phyloP scores from a whole-genome alignment of 2,329 filamentous ascomycete species.

The Verruconis gallopava region DNA sequence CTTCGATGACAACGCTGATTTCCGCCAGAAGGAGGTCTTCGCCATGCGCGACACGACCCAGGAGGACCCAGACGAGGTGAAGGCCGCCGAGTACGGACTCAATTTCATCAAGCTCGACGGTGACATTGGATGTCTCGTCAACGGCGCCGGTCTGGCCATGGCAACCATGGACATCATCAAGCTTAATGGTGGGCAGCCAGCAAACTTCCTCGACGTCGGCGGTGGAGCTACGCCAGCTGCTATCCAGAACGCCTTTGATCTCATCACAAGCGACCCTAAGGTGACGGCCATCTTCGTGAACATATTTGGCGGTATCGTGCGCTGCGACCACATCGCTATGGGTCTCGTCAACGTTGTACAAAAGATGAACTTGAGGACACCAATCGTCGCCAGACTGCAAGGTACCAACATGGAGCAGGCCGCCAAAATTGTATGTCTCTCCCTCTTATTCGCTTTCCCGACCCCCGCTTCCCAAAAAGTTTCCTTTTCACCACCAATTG shows the following conservation, averaged over 20 bases:
- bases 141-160: conserved; percentile 98
- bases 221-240: conserved; percentile 93
- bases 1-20: conserved; percentile 98
- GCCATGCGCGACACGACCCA: conserved; percentile 85
- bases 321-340: conserved; percentile 93
- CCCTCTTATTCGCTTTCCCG: neutral
- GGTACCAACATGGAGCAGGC: conserved; percentile 97
- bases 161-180: conserved; percentile 99
- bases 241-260: conserved; percentile 94
- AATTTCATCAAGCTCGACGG: conserved; percentile 99
- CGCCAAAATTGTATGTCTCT: conserved; percentile 54
- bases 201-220: conserved; percentile 98
- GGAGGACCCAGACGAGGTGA: conserved; percentile 95
- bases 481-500: neutral
- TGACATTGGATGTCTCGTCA: conserved; percentile 97
- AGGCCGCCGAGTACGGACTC: conserved; percentile 80
- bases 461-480: neutral
- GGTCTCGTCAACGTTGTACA: conserved; percentile 91
- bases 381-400: conserved; percentile 93
- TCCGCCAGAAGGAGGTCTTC: conserved; percentile 95
- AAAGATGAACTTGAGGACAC: conserved; percentile 88
- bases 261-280: conserved; percentile 97
- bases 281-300: conserved; percentile 99
- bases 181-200: conserved; percentile 88
- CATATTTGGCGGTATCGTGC: conserved; percentile 98